Conservation (phyloP, 495 filamentous ascomycete species). For the Annulohypoxylon stygium region DNA sequence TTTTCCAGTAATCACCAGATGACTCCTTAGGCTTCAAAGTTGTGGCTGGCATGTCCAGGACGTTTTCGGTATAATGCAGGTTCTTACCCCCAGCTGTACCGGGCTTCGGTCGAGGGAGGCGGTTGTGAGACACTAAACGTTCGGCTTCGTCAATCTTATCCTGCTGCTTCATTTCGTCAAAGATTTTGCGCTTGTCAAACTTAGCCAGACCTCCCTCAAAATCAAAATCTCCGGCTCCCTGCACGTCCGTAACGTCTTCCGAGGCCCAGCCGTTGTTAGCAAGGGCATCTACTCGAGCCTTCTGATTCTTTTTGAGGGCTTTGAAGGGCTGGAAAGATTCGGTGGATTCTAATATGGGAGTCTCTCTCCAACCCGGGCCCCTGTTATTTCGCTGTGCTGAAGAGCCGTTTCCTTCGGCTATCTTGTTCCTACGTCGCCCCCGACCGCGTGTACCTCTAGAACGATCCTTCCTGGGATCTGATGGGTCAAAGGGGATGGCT, state of each 20-base stretch:
- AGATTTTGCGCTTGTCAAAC: constrained; percentile 92
- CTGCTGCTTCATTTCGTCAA: constrained; percentile 87
- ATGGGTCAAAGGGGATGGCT: constrained; percentile 22
- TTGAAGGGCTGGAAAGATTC: constrained; percentile 69
- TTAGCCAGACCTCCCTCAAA: constrained; percentile 88
- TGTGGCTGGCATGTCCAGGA: constrained; percentile 72
- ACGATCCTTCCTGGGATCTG: constrained; percentile 48
- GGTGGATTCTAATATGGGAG: constrained; percentile 76
- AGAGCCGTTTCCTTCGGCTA: constrained; percentile 26
- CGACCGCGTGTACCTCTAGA: constrained; percentile 52
- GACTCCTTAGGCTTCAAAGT: constrained; percentile 56
- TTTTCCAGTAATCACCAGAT: constrained; percentile 70
- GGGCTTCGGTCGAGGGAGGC: constrained; percentile 74
- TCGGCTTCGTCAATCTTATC: constrained; percentile 90
- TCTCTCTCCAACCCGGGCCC: constrained; percentile 84
- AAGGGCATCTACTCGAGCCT: constrained; percentile 63
- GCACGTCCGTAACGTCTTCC: constrained; percentile 96
- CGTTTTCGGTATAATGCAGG: constrained; percentile 90
- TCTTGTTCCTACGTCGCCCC: constrained; percentile 47
- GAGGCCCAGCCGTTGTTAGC: constrained; percentile 94
- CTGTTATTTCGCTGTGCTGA: constrained; percentile 51
- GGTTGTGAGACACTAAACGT: constrained; percentile 90
- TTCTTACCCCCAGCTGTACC: constrained; percentile 90
- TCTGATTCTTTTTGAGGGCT: constrained; percentile 67
- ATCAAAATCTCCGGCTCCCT: constrained; percentile 94